Conservation (phyloP, 345 rosid species). For the Heritiera littoralis region DNA sequence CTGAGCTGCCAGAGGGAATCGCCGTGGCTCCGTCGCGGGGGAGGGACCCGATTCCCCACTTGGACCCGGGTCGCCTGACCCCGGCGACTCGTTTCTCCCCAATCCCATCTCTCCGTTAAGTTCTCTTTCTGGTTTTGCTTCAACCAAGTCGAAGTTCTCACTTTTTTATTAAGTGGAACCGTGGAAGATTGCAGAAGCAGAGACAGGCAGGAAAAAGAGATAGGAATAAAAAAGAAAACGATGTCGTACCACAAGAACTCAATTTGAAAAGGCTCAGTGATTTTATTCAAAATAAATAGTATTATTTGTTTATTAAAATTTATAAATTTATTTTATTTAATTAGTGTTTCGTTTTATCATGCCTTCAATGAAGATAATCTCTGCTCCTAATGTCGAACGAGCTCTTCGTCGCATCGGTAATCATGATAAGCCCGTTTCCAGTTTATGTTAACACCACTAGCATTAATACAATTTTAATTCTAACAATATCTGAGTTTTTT, state of each 20-base stretch:
- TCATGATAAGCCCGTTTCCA: neutral
- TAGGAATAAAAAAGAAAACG: neutral
- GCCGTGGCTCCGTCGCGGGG: slow-evolving; percentile 37
- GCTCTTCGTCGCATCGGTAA: slow-evolving; percentile 85
- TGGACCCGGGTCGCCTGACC: slow-evolving; percentile 34
- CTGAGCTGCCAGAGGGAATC: slow-evolving; percentile 76
- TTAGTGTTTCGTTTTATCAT: too few relatives aligned
- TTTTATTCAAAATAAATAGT: too few relatives aligned
- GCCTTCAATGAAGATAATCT: slow-evolving; percentile 9
- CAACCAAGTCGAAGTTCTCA: neutral
- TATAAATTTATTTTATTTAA: too few relatives aligned
- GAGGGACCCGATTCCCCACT: slow-evolving; percentile 27
- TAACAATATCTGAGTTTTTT: neutral
- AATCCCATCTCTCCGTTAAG: slow-evolving; percentile 28
- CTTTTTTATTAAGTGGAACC: neutral
- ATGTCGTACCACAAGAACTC: neutral
- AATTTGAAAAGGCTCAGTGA: too few relatives aligned
- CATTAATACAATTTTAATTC: neutral
- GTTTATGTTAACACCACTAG: neutral
- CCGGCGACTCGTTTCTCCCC: slow-evolving; percentile 25
- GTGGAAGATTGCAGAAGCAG: neutral
- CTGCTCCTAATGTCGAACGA: slow-evolving; percentile 60
- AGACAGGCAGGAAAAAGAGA: neutral
- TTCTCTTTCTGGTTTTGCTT: neutral
- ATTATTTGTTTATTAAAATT: too few relatives aligned